A percentile compares a stretch with the other conserved stretches of the same genome.
These are phyloP conservation scores for Podila horticola DNA, from an alignment of 192 early-diverging fungal species.

Conservation along the genomic window DNA sequence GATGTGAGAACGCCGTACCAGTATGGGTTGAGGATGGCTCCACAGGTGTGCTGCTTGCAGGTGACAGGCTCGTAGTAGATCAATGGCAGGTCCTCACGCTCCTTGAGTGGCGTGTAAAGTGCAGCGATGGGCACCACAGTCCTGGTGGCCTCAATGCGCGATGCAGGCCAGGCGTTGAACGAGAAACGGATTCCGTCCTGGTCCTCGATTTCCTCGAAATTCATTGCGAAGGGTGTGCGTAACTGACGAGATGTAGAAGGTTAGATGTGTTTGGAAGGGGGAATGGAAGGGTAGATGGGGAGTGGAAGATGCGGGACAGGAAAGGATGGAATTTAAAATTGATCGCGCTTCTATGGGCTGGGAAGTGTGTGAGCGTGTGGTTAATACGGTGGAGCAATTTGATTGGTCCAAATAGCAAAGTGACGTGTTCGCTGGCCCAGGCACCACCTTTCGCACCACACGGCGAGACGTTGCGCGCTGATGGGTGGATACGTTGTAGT, in stretches of 20 bases:
- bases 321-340: too few relatives aligned
- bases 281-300: conserved; percentile 1
- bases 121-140: conserved; percentile 94
- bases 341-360: too few relatives aligned
- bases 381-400: too few relatives aligned
- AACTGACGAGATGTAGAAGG: neutral
- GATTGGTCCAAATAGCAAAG: too few relatives aligned
- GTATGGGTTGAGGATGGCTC: conserved; percentile 97
- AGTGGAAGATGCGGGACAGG: neutral
- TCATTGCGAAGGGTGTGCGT: conserved; percentile 58
- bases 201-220: conserved; percentile 92
- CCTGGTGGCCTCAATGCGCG: conserved; percentile 91
- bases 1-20: conserved; percentile 66
- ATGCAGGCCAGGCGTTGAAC: conserved; percentile 98
- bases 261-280: conserved; percentile 2
- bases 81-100: conserved; percentile 83
- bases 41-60: conserved; percentile 91
- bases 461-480: too few relatives aligned
- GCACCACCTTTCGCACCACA: too few relatives aligned
- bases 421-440: too few relatives aligned
- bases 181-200: conserved; percentile 95
- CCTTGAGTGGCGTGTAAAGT: conserved; percentile 96
- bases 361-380: too few relatives aligned
- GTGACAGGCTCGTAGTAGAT: conserved; percentile 97
- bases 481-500: too few relatives aligned